Base-by-base conservation (phyloP, 805 yeast genomes). In the Kuraishia molischiana region DNA sequence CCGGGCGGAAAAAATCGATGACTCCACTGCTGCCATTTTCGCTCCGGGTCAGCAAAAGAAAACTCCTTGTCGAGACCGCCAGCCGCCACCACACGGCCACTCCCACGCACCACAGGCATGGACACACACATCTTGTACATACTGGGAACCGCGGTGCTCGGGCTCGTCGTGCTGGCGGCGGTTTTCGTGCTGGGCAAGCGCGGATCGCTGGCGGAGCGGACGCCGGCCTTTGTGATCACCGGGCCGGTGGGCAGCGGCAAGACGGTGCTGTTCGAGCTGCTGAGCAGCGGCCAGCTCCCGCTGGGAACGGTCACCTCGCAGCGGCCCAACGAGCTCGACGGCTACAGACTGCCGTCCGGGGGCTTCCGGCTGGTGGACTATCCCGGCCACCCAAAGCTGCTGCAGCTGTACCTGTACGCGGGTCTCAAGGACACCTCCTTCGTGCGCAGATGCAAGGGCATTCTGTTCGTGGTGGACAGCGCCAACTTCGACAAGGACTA, bases 381-480 rank as follows among this genome's bases (percentile, higher is more conserved):
- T 44, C 98, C 98, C 2, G 96, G 97, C n/a, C 87, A 83, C 59
- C 61, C 72, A 39, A 86, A 85, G 57, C 73, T 89, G 46, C 73
- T 72, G 38, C 72, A 74, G 40, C 61, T 79, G 36, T 62, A 77
- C 24, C 45, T 64, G 41, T 69, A 71, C 38, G 70, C 72, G 40
- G 61, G 69, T 44, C 51, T 77, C 33, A 62, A 64, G 40, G 61
- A 64, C 11, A 41, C 47, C 14, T 58, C 45, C 14, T 60, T 71
- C 33, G 40, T 58, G 17, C 41, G 56, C 15, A 59, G 72, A 14
- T 54, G 82, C 37, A 72, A 69, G 44, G 96, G 95, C 4, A 61
- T 86, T 4, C 59, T 89, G 1, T 86, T 73, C 45, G 66, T 90
- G 42, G 64, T 89, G n/a, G 97, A 90, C 57, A 71, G 94, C 1